These are phyloP conservation scores for Fistulifera pelliculosa DNA, from an alignment of 108 stramenopile species.

Conservation along the genomic window DNA sequence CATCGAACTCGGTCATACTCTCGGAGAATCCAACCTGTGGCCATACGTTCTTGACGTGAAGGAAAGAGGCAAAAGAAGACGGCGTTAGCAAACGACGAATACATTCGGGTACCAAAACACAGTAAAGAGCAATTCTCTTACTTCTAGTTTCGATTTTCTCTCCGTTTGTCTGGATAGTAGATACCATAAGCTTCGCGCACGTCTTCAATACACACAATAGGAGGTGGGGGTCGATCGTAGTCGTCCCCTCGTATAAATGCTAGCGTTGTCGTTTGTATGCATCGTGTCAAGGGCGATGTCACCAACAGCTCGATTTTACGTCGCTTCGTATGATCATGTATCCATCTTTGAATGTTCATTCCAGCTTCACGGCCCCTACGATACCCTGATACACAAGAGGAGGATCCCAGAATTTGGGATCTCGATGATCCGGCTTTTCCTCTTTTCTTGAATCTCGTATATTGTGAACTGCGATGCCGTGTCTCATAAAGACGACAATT, in stretches of 20 bases:
- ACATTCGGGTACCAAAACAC: neutral
- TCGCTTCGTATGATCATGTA: neutral
- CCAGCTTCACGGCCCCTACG: slow-evolving; percentile 41
- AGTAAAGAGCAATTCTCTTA: slow-evolving; percentile 7
- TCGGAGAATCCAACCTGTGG: slow-evolving; percentile 40
- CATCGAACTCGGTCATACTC: slow-evolving; percentile 46
- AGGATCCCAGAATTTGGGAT: slow-evolving; percentile 49
- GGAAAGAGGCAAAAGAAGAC: neutral
- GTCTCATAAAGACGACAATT: slow-evolving; percentile 60
- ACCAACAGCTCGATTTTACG: slow-evolving; percentile 30
- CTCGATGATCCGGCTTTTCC: slow-evolving; percentile 27
- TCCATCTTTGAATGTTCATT: slow-evolving; percentile 11
- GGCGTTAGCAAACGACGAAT: neutral
- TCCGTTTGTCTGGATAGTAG: slow-evolving; percentile 53
- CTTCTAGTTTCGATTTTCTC: slow-evolving; percentile 33
- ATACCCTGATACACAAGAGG: slow-evolving; percentile 45
- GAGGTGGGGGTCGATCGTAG: slow-evolving; percentile 7
- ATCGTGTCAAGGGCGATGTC: slow-evolving; percentile 53
- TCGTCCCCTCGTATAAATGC: slow-evolving; percentile 45
- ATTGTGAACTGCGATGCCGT: slow-evolving; percentile 69
- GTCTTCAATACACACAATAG: slow-evolving; percentile 41
- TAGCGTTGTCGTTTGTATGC: slow-evolving; percentile 59
- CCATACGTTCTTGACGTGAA: slow-evolving; percentile 25
- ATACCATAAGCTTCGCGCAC: slow-evolving; percentile 68
- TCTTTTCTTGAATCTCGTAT: slow-evolving; percentile 29